Base-by-base conservation (phyloP, 2,329 filamentous ascomycete species). In the Apiospora sp. region DNA sequence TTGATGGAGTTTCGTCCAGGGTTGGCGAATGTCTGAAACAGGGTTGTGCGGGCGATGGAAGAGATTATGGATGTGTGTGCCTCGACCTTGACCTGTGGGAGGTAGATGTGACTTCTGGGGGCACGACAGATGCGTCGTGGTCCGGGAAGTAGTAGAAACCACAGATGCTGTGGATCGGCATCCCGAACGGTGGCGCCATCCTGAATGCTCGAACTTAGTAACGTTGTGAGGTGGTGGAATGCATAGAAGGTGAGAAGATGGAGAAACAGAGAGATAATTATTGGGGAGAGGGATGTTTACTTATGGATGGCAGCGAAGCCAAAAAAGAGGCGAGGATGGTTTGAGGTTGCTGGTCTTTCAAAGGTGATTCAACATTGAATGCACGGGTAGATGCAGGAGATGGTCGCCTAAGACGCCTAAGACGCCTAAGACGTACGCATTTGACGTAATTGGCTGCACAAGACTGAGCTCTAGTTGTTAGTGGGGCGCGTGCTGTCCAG, bases 21-120 rank as follows among this genome's bases (percentile, higher is more conserved):
- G 30, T 71, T 69, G 30, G 69, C n/a, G 30, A 73, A 73, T 10
- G 72, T 73, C 61, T 73, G 72, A 4, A 70, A 54, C 3, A 73
- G 48, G 3, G 69, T 71, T 4, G 72, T 73, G 43, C 72, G 70
- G 34, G 64, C 68, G 22, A 69, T 34, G 3, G 69, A 69, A 30
- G 72, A 68, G 4, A 73, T 30, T 14, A 73, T 69, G 14, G 69
- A 44, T 6, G 72, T 48, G 30, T 73, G 69, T 1, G 69, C 72
- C 19, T 71, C 69, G 14, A 69, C 22, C 30, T 44, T 43, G 6
- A 49, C 64, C 48, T 64, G 69, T 13, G 69, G 72, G 13, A 73
- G 49, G 37, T 73, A 64, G 16, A n/a, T 27, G 4, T n/a, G 10
- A 22, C n/a, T 1, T 1, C n/a, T 51, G 49, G n/a, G 37, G 37